Percentiles rank a stretch among this genome's conserved stretches.
Evolutionary conservation across 495 filamentous ascomycete species (phyloP).

Genomic region (Halenospora varia): DNA sequence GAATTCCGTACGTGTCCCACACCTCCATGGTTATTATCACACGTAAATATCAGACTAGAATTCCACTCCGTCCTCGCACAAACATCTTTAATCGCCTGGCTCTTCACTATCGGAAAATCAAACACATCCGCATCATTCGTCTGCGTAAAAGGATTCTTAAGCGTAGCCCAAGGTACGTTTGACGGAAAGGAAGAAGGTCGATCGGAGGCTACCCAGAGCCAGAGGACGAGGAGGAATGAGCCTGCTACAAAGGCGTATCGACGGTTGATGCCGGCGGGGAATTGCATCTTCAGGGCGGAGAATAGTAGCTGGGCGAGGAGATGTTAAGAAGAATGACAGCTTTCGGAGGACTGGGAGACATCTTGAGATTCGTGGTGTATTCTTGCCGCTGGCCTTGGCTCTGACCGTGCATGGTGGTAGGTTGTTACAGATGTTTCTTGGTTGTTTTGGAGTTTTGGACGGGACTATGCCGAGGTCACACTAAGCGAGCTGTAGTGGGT

Average conservation of each 20-base stretch:
- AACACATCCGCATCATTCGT: conserved; percentile 1
- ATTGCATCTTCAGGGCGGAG: not conserved
- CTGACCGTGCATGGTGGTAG: not conserved
- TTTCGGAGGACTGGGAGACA: not conserved
- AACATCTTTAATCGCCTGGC: conserved; percentile 7
- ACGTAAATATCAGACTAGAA: conserved; percentile 13
- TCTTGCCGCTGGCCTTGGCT: not conserved
- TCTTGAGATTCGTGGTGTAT: not conserved
- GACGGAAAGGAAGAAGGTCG: not conserved
- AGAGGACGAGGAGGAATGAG: not conserved
- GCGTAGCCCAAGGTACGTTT: not conserved
- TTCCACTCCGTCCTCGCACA: conserved; percentile 19
- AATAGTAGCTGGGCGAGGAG: too few species aligned
- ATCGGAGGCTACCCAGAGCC: not conserved
- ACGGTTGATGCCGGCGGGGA: not conserved
- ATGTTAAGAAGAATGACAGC: not conserved
- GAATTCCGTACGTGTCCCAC: conserved; percentile 13
- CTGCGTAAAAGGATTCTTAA: not conserved
- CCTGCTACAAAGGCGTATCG: not conserved
- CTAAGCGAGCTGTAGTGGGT: conserved; percentile 3
- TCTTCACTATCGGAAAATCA: conserved; percentile 9
- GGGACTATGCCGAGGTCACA: not conserved
- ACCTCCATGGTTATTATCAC: conserved; percentile 4
- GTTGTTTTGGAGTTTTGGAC: not conserved
- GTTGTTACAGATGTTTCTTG: conserved; percentile 9